These are phyloP conservation scores for Eutypella sp. DNA, from an alignment of 2,329 filamentous ascomycete genomes.

Conservation along the genomic window DNA sequence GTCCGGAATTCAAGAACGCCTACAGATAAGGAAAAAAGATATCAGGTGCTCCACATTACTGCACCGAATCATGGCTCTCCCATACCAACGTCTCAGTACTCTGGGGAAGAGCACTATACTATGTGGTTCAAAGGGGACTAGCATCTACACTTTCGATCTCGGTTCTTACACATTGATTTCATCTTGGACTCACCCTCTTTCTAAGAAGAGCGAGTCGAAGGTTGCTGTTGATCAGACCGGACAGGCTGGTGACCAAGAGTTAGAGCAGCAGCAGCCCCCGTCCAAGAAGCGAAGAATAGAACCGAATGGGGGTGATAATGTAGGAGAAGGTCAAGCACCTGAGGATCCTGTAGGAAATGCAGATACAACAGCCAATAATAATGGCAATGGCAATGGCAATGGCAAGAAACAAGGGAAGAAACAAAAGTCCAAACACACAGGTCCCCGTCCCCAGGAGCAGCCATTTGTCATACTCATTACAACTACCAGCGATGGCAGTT, in stretches of 20 bases:
- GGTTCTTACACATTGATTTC: conserved; percentile 14
- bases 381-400: conserved; percentile 7
- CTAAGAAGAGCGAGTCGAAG: conserved; percentile 6
- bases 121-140: conserved; percentile 68
- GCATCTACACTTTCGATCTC: conserved; percentile 63
- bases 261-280: conserved; percentile 17
- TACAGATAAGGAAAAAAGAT: not conserved
- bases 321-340: not conserved
- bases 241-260: conserved; percentile 7
- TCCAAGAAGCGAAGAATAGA: conserved; percentile 19
- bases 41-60: too few relatives aligned
- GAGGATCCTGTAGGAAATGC: not conserved
- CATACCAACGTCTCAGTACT: conserved; percentile 59
- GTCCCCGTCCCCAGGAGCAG: conserved; percentile 32
- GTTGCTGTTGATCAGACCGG: conserved; percentile 4
- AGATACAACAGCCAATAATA: conserved; percentile 4
- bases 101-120: conserved; percentile 49
- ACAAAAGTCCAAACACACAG: conserved; percentile 23
- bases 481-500: conserved; percentile 56
- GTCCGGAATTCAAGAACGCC: too few relatives aligned
- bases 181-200: conserved; percentile 22
- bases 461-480: conserved; percentile 67
- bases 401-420: conserved; percentile 18
- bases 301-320: conserved; percentile 6
- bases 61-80: conserved; percentile 26